Percentiles rank a stretch among this genome's conserved stretches.
phyloP scores from a whole-genome alignment of 768 basidiomycete genomes.

The Hericium coralloides region DNA sequence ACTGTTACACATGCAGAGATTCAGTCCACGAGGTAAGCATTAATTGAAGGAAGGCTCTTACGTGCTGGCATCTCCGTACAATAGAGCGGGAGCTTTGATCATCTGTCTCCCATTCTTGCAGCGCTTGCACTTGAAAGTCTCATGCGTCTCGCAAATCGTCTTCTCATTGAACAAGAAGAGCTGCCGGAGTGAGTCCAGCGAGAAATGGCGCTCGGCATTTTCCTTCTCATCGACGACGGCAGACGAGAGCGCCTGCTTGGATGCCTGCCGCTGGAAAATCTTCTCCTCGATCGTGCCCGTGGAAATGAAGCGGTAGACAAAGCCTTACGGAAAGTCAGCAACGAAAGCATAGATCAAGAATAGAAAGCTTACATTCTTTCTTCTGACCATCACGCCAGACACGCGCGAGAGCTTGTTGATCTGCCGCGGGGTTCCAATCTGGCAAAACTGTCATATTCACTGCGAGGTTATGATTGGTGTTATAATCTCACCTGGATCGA shows the following conservation, averaged over 20 bases:
- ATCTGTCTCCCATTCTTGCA: slow-evolving; percentile 82
- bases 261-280: slow-evolving; percentile 95
- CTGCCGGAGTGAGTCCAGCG: slow-evolving; percentile 78
- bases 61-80: slow-evolving; percentile 98
- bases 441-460: neutral
- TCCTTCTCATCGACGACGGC: slow-evolving; percentile 98
- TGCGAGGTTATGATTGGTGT: neutral
- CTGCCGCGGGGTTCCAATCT: slow-evolving; percentile 99
- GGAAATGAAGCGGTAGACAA: slow-evolving; percentile 96
- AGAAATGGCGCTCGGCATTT: slow-evolving; percentile 93
- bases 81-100: slow-evolving; percentile 72
- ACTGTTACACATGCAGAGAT: slow-evolving; percentile 28
- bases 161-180: slow-evolving; percentile 86
- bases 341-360: neutral
- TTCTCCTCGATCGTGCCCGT: slow-evolving; percentile 98
- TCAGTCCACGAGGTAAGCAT: neutral
- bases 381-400: slow-evolving; percentile 99
- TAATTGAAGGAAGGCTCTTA: slow-evolving; percentile 34
- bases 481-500: slow-evolving; percentile 71
- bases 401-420: slow-evolving; percentile 95
- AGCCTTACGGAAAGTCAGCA: slow-evolving; percentile 42
- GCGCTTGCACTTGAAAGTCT: slow-evolving; percentile 94
- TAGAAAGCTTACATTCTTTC: slow-evolving; percentile 77
- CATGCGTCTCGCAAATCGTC: slow-evolving; percentile 89
- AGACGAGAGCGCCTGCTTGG: slow-evolving; percentile 92